These are phyloP conservation scores for Zasmidium cellare DNA, from an alignment of 2,329 filamentous ascomycete genomes.

Conservation along the genomic window DNA sequence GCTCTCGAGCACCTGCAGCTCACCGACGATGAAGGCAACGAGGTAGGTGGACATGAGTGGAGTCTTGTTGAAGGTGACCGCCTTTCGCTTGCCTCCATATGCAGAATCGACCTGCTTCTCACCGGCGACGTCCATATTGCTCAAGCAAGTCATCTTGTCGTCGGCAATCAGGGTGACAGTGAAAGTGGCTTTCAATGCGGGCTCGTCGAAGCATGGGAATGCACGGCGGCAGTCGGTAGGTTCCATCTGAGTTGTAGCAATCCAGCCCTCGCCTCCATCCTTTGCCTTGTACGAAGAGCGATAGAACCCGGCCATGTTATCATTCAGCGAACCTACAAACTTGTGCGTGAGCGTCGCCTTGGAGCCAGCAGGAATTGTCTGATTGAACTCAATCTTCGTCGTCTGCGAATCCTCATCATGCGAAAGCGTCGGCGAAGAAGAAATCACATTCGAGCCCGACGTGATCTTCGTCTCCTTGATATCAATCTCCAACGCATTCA, in stretches of 20 bases:
- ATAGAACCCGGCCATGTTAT: constrained; percentile 98
- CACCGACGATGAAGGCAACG: constrained; percentile 88
- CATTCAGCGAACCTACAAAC: constrained; percentile 79
- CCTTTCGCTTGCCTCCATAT: constrained; percentile 69
- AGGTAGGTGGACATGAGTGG: constrained; percentile 97
- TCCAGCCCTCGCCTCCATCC: constrained; percentile 75
- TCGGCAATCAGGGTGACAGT: constrained; percentile 89
- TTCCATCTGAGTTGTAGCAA: constrained; percentile 95
- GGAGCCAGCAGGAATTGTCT: constrained; percentile 69
- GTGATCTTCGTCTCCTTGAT: constrained; percentile 73
- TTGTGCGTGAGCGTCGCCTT: constrained; percentile 76
- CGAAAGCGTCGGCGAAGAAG: constrained; percentile 65
- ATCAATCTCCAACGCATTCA: constrained; percentile 85
- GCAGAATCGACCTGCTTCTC: constrained; percentile 71
- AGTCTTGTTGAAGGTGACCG: constrained; percentile 87
- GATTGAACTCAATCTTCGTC: constrained; percentile 76
- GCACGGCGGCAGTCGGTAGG: constrained; percentile 89
- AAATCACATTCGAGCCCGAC: constrained; percentile 56
- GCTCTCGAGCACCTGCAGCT: constrained; percentile 91
- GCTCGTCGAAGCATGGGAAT: constrained; percentile 96
- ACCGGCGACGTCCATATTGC: constrained; percentile 92
- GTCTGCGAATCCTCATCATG: constrained; percentile 80
- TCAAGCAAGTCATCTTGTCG: constrained; percentile 85
- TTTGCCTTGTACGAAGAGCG: constrained; percentile 86
- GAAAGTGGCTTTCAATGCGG: constrained; percentile 88